Conservation (phyloP, 2,329 filamentous ascomycete species). For the Ophiostoma sp. region DNA sequence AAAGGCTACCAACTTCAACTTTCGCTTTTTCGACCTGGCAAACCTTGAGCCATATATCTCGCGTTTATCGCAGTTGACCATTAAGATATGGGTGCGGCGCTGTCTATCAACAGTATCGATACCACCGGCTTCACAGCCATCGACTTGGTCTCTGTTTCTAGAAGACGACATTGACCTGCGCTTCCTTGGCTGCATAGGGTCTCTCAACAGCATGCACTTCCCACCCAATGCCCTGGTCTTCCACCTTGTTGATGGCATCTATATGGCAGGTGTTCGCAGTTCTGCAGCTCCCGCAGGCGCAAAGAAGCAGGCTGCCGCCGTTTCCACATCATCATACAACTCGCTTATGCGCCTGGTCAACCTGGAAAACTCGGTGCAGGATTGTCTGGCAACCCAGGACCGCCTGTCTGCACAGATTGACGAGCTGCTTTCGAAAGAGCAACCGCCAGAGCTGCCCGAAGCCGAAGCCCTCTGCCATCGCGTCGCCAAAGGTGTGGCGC, state of each 20-base stretch:
- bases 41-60: slow-evolving; percentile 58
- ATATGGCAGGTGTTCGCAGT: slow-evolving; percentile 34
- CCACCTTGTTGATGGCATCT: slow-evolving; percentile 23
- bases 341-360: slow-evolving; percentile 83
- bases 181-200: slow-evolving; percentile 72
- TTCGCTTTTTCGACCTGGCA: slow-evolving; percentile 74
- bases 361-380: slow-evolving; percentile 84
- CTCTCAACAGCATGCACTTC: slow-evolving; percentile 59
- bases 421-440: slow-evolving; percentile 41
- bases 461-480: slow-evolving; percentile 47
- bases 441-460: slow-evolving; percentile 36
- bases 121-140: not conserved
- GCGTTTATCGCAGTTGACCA: slow-evolving; percentile 57
- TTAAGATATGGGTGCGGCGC: slow-evolving; percentile 69
- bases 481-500: slow-evolving; percentile 51
- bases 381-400: slow-evolving; percentile 73
- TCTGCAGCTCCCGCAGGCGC: slow-evolving; percentile 36
- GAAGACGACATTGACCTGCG: slow-evolving; percentile 67
- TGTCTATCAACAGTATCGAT: not conserved
- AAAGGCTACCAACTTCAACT: slow-evolving; percentile 84
- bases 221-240: slow-evolving; percentile 71
- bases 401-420: slow-evolving; percentile 75
- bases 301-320: slow-evolving; percentile 38
- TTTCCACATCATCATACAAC: slow-evolving; percentile 75
- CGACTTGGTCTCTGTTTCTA: slow-evolving; percentile 53